Base-by-base conservation (phyloP, 768 basidiomycete genomes). In the Suillus ampliporus region DNA sequence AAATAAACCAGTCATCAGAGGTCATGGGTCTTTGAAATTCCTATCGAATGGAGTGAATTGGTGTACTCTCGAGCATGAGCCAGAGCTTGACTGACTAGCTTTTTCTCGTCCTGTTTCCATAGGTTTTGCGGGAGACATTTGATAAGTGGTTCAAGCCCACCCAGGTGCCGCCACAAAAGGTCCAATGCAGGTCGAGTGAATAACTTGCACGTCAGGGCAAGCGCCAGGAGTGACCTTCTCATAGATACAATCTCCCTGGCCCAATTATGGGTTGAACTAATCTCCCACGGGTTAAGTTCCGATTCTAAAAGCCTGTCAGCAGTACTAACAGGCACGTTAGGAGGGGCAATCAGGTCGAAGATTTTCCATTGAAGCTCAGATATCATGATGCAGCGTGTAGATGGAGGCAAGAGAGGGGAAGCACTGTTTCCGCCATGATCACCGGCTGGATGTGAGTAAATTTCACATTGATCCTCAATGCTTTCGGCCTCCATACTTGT, bases 121-220 rank as follows among this genome's bases (percentile, higher is more conserved):
- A 54, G 9, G 35, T 35, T 54, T 21, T 15, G 35, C 10, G 37
- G n/a, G 37, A 54, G 37, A 38, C 37, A 54, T 11, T 5, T 38
- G 10, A 54, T 26, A 11, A 54, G 53, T 11, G 37, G 53, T 23
- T 17, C 14, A 19, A 54, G 1, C 23, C 35, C 8, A 35, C 5
- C 2, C 8, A 54, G 53, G 2, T 54, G 14, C 15, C 23, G 53
- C 53, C 37, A 54, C 53, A 38, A 38, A 54, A 58, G 15, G 11
- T 58, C 28, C 23, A 58, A 11, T 15, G 57, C 28, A 35, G 28
- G 47, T 52, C 1, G 28, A 58, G 28, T 5, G 28, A 58, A 54
- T 21, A 6, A 31, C 14, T 52, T 21, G 47, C 57, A 58, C n/a
- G 57, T 58, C 57, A 52, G 31, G 5, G 57, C 50, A 15, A 58